Evolutionary conservation across 768 basidiomycete species (phyloP).

Genomic region (Terana coerulea): DNA sequence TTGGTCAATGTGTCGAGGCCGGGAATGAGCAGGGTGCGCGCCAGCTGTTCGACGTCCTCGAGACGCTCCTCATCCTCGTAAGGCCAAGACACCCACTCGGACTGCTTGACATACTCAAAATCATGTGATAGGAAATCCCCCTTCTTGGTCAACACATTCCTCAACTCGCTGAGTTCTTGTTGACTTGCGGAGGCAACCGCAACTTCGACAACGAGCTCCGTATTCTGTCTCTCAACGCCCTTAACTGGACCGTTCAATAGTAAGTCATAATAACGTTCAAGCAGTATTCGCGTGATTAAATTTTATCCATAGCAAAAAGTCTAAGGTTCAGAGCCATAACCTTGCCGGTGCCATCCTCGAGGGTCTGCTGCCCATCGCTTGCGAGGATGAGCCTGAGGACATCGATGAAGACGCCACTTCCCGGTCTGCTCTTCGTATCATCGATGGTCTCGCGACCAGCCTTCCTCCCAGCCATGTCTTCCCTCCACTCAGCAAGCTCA

Average conservation of each 20-base stretch:
- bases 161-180: conserved; percentile 84
- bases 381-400: conserved; percentile 92
- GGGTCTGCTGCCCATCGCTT: conserved; percentile 90
- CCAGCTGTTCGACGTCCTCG: conserved; percentile 91
- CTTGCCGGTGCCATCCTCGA: conserved; percentile 84
- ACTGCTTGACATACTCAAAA: background rate
- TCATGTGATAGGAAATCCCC: conserved; percentile 74
- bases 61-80: conserved; percentile 91
- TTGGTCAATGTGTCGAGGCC: conserved; percentile 76
- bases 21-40: conserved; percentile 80
- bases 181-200: conserved; percentile 77
- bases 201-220: conserved; percentile 76
- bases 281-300: background rate
- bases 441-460: conserved; percentile 88
- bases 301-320: conserved; percentile 78
- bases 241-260: conserved; percentile 98
- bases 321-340: conserved; percentile 83
- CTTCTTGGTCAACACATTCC: conserved; percentile 85
- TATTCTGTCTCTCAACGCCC: conserved; percentile 85
- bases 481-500: conserved; percentile 80
- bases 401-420: conserved; percentile 91
- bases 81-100: conserved; percentile 19
- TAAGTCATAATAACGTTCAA: conserved; percentile 37
- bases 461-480: conserved; percentile 96
- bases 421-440: conserved; percentile 91